Evolutionary conservation across 345 rosid genomes (phyloP).

Genomic region (Euphorbia lathyris): DNA sequence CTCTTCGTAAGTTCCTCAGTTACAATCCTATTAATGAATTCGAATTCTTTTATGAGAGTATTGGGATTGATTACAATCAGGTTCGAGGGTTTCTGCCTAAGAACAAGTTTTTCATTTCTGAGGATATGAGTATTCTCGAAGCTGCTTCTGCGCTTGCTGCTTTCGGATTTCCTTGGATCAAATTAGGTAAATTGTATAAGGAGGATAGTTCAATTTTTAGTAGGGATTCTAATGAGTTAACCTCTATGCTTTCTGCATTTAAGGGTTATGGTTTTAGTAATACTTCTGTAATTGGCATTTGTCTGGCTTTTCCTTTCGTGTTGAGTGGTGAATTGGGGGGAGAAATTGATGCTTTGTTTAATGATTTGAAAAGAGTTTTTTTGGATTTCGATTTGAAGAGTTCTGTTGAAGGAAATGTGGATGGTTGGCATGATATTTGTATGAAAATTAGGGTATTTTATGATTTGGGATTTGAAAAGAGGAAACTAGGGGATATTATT

Average conservation of each 20-base stretch:
- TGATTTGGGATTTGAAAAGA: slow-evolving; percentile 44
- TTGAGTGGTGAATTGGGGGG: slow-evolving; percentile 36
- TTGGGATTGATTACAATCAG: slow-evolving; percentile 57
- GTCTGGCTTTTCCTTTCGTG: slow-evolving; percentile 54
- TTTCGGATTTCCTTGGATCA: slow-evolving; percentile 77
- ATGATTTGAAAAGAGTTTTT: slow-evolving; percentile 45
- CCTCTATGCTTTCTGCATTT: slow-evolving; percentile 30
- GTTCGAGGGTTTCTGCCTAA: slow-evolving; percentile 37
- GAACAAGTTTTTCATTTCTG: slow-evolving; percentile 54
- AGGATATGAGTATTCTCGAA: slow-evolving; percentile 42
- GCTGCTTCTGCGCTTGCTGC: slow-evolving; percentile 46
- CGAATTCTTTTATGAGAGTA: slow-evolving; percentile 75
- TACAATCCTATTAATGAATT: slow-evolving; percentile 73
- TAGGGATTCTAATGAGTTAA: slow-evolving; percentile 36
- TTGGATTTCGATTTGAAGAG: slow-evolving; percentile 36
- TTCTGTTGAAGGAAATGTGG: slow-evolving; percentile 44
- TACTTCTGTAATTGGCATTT: slow-evolving; percentile 43
- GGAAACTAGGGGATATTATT: slow-evolving; percentile 45
- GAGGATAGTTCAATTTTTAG: slow-evolving; percentile 50
- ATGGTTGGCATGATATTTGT: slow-evolving; percentile 46
- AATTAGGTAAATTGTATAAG: slow-evolving; percentile 50
- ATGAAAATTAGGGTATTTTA: slow-evolving; percentile 46
- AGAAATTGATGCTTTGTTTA: slow-evolving; percentile 34
- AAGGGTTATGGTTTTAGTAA: slow-evolving; percentile 40
- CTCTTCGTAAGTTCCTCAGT: slow-evolving; percentile 46